Evolutionary conservation across 495 filamentous ascomycete genomes (phyloP).

Genomic region (Penicillium macrosclerotiorum): DNA sequence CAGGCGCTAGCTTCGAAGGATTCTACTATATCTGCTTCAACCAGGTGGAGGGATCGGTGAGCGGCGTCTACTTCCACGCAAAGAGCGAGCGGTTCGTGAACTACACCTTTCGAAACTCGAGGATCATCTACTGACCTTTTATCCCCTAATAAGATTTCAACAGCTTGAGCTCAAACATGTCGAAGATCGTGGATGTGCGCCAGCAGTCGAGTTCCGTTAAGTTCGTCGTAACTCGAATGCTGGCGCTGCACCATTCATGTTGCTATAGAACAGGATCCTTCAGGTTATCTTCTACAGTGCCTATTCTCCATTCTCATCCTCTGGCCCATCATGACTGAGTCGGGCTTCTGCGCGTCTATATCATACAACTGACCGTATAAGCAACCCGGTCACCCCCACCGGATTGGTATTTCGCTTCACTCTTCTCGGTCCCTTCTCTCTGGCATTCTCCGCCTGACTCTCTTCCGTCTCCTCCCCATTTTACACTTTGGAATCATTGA

Average conservation of each 20-base stretch:
- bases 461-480: background rate
- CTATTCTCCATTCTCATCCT: background rate
- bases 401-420: background rate
- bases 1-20: conserved; percentile 93
- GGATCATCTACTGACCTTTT: conserved; percentile 4
- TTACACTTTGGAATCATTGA: too few species aligned
- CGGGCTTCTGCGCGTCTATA: background rate
- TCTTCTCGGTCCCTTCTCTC: background rate
- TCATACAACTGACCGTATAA: background rate
- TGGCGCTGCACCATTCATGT: conserved; percentile 9
- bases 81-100: conserved; percentile 95
- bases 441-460: background rate
- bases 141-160: conserved; percentile 67
- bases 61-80: conserved; percentile 95
- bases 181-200: conserved; percentile 77
- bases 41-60: conserved; percentile 78
- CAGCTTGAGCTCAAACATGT: conserved; percentile 89
- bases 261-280: background rate
- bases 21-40: conserved; percentile 99
- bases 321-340: background rate
- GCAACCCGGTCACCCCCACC: background rate
- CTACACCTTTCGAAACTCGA: background rate
- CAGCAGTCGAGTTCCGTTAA: conserved; percentile 92
- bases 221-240: conserved; percentile 11
- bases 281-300: background rate